Percentiles rank a stretch among this genome's conserved stretches.
Conservation (phyloP, 371 early-diverging fungal species). For the Phascolomyces articulosus region DNA sequence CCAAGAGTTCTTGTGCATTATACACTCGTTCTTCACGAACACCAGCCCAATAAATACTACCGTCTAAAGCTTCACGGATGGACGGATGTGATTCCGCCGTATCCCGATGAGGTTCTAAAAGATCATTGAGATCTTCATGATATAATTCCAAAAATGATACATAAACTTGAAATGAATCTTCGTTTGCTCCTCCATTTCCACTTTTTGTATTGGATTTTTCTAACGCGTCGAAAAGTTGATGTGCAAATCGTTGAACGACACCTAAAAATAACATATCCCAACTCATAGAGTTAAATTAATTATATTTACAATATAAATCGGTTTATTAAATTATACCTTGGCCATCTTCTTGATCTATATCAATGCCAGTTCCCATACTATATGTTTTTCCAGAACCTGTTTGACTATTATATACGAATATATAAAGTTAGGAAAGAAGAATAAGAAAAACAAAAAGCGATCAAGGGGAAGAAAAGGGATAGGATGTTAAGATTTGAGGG, state of each 20-base stretch:
- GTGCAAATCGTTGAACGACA: conserved; percentile 86
- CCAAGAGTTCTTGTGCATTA: conserved; percentile 76
- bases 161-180: conserved; percentile 48
- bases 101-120: conserved; percentile 55
- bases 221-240: conserved; percentile 57
- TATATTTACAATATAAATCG: no score
- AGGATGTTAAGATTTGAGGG: background rate
- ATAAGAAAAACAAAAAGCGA: conserved; percentile 23
- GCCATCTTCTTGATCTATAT: background rate
- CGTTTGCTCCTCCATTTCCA: conserved; percentile 28
- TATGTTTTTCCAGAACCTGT: conserved; percentile 63
- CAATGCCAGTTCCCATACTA: conserved; percentile 43
- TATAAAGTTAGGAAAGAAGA: background rate
- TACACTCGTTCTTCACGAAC: conserved; percentile 80
- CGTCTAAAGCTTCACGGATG: conserved; percentile 90
- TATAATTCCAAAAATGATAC: conserved; percentile 92
- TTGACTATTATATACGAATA: conserved; percentile 38
- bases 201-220: conserved; percentile 62
- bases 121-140: conserved; percentile 92
- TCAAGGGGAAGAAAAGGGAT: background rate
- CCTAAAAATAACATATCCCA: no score
- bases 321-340: no score
- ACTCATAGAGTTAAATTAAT: no score
- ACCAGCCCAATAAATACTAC: conserved; percentile 88
- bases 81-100: conserved; percentile 24